phyloP scores from a whole-genome alignment of 805 yeast species.

The Nakazawaea peltata region DNA sequence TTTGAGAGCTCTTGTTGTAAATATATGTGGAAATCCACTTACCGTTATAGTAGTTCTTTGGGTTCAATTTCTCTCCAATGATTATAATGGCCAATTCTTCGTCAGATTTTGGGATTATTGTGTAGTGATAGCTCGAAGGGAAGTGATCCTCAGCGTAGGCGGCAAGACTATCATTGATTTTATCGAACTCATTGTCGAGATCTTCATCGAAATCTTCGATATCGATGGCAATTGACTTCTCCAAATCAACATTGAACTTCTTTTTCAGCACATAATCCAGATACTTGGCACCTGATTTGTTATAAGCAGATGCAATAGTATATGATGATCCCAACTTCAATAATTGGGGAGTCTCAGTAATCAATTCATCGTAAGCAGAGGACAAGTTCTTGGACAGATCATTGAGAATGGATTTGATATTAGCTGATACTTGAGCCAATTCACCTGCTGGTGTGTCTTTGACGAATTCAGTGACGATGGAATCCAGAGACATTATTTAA shows the following conservation, averaged over 20 bases:
- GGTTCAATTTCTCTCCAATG: constrained; percentile 64
- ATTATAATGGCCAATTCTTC: constrained; percentile 36
- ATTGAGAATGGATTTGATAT: constrained; percentile 19
- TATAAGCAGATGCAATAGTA: constrained; percentile 40
- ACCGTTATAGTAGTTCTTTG: constrained; percentile 82
- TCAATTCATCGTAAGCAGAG: constrained; percentile 19
- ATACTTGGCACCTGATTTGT: constrained; percentile 42
- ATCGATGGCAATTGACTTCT: constrained; percentile 39
- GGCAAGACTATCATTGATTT: constrained; percentile 23
- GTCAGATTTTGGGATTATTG: constrained; percentile 30
- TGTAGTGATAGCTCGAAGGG: constrained; percentile 44
- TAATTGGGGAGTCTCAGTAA: constrained; percentile 21
- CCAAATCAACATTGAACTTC: constrained; percentile 53
- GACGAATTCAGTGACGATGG: constrained; percentile 25
- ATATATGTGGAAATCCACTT: constrained; percentile 71
- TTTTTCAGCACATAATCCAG: constrained; percentile 42
- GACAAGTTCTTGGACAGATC: constrained; percentile 18
- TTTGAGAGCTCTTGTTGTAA: constrained; percentile 23
- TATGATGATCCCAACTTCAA: constrained; percentile 19
- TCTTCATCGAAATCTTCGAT: constrained; percentile 28
- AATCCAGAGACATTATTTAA: constrained; percentile 16
- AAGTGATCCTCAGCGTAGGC: constrained; percentile 58
- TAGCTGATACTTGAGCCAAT: constrained; percentile 22
- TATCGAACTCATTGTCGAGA: constrained; percentile 14
- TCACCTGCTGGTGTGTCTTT: constrained; percentile 54